Evolutionary conservation across 1,284 basidiomycete genomes (phyloP).

Genomic region (Hemileia vastatrix): DNA sequence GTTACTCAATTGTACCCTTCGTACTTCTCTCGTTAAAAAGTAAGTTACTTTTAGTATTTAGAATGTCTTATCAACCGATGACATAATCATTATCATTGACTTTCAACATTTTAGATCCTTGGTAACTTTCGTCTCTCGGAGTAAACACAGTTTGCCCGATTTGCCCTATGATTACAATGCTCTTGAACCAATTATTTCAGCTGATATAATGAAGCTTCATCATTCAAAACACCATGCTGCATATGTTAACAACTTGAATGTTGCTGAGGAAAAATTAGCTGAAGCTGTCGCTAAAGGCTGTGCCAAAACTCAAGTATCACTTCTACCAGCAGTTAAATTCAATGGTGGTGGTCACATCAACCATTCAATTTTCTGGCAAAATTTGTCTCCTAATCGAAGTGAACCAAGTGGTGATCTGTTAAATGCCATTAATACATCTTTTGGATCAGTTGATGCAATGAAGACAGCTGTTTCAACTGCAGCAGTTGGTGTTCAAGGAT

Average conservation of each 20-base stretch:
- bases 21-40: too few relatives aligned
- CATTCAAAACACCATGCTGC: slow-evolving; percentile 44
- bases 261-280: slow-evolving; percentile 35
- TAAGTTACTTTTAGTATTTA: too few relatives aligned
- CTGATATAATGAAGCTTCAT: slow-evolving; percentile 43
- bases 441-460: too few relatives aligned
- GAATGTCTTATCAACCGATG: too few relatives aligned
- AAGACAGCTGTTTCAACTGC: slow-evolving; percentile 37
- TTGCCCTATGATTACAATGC: slow-evolving; percentile 20
- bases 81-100: too few relatives aligned
- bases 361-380: slow-evolving; percentile 44
- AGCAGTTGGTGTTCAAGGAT: slow-evolving; percentile 37
- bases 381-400: slow-evolving; percentile 41
- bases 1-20: too few relatives aligned
- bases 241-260: slow-evolving; percentile 42
- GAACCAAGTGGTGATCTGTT: too few relatives aligned
- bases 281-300: slow-evolving; percentile 36
- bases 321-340: slow-evolving; percentile 40
- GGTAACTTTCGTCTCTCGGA: too few relatives aligned
- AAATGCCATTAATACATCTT: too few relatives aligned
- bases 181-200: slow-evolving; percentile 40
- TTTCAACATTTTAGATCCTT: too few relatives aligned
- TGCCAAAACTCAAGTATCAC: slow-evolving; percentile 32
- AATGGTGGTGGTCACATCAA: slow-evolving; percentile 44
- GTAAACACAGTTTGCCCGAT: too few relatives aligned